phyloP scores from a whole-genome alignment of 768 basidiomycete species.

The Mycena kentingensis region DNA sequence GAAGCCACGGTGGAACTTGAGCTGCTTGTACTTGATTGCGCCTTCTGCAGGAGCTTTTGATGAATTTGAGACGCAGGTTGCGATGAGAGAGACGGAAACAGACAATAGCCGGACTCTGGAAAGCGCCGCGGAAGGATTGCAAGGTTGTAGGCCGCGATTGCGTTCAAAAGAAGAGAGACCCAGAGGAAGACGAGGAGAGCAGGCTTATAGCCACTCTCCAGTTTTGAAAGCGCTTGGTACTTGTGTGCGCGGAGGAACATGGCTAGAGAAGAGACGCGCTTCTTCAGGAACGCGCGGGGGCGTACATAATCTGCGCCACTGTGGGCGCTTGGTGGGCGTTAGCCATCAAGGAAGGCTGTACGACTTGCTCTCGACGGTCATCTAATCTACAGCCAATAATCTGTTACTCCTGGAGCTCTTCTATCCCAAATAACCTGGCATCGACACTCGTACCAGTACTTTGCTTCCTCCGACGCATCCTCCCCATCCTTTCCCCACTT shows the following conservation, averaged over 20 bases:
- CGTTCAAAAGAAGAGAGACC: background rate
- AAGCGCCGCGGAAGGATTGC: background rate
- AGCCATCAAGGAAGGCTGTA: too few species aligned
- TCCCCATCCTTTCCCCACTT: background rate
- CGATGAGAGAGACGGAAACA: background rate
- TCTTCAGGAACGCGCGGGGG: background rate
- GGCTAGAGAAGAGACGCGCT: background rate
- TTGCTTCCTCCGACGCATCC: background rate
- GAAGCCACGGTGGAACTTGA: constrained; percentile 21
- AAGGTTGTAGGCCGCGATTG: background rate
- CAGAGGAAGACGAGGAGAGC: background rate
- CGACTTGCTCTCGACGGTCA: too few species aligned
- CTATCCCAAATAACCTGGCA: background rate
- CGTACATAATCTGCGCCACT: too few species aligned
- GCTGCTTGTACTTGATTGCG: constrained; percentile 13
- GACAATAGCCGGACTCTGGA: background rate
- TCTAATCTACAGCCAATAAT: constrained; percentile 1
- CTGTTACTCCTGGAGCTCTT: background rate
- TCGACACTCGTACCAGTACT: background rate
- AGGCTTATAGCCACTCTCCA: background rate
- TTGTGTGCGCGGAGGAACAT: background rate
- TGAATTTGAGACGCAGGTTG: background rate
- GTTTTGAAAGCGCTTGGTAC: background rate
- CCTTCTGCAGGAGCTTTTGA: constrained; percentile 17
- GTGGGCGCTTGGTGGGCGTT: too few species aligned